Conservation (phyloP, 176 grass and related monocot species). For the Miscanthus lutarioriparius region DNA sequence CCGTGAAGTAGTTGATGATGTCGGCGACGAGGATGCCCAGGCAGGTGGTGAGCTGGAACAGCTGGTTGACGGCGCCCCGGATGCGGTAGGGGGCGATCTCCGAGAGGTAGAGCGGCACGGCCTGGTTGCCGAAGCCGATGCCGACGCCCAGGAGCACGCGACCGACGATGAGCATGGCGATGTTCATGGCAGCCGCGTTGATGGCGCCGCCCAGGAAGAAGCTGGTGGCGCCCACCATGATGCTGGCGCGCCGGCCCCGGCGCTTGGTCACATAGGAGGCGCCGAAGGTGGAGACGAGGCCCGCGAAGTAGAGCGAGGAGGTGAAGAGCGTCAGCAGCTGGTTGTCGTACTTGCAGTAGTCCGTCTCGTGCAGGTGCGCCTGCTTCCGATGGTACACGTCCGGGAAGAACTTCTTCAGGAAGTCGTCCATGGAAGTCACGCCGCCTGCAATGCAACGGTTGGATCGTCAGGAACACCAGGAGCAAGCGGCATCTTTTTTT, state of each 20-base stretch:
- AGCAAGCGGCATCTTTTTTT: too few species aligned
- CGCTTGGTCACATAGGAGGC: conserved; percentile 75
- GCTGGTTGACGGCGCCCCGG: conserved; percentile 91
- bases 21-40: conserved; percentile 87
- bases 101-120: conserved; percentile 86
- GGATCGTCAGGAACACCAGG: too few species aligned
- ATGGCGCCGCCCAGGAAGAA: conserved; percentile 87
- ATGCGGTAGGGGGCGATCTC: conserved; percentile 92
- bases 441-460: conserved; percentile 49
- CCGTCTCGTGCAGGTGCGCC: conserved; percentile 74
- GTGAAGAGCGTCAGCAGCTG: conserved; percentile 95
- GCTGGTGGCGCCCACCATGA: conserved; percentile 84
- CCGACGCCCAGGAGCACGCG: conserved; percentile 85
- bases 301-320: conserved; percentile 92
- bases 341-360: conserved; percentile 99
- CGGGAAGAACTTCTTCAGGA: conserved; percentile 82
- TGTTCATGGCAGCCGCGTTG: conserved; percentile 66
- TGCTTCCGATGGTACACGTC: conserved; percentile 67
- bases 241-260: conserved; percentile 64
- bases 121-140: conserved; percentile 97
- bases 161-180: conserved; percentile 87
- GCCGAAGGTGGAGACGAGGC: conserved; percentile 86
- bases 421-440: conserved; percentile 97
- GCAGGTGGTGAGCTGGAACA: conserved; percentile 96
- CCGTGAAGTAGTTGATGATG: conserved; percentile 88